Conservation (phyloP, 2,329 filamentous ascomycete genomes). For the Pseudocercospora crystallina region DNA sequence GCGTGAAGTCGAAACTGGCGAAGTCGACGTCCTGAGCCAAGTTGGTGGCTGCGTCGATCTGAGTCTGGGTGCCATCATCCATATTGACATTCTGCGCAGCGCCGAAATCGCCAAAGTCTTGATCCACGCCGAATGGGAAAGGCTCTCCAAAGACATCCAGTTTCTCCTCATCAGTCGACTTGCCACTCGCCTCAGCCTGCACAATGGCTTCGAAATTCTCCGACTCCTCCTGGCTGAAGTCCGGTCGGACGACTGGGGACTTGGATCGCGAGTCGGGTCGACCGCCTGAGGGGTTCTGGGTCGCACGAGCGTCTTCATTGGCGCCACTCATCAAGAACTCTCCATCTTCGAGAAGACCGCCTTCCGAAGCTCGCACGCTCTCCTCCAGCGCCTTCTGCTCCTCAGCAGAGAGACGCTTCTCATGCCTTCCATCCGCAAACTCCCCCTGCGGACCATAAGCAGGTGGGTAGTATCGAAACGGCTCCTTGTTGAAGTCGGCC, state of each 20-base stretch:
- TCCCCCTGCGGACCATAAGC: conserved; percentile 11
- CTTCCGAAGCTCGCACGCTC: too few relatives aligned
- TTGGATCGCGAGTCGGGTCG: neutral
- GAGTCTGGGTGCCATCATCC: neutral
- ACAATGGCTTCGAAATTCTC: conserved; percentile 8
- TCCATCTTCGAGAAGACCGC: too few relatives aligned
- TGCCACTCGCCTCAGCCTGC: neutral
- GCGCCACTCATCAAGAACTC: neutral
- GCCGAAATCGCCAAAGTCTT: neutral
- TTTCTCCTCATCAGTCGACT: conserved; percentile 2
- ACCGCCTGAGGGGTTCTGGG: too few relatives aligned
- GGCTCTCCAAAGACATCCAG: conserved; percentile 10
- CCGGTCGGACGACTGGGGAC: neutral
- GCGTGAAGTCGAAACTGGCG: neutral
- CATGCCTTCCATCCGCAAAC: too few relatives aligned
- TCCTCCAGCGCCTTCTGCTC: too few relatives aligned
- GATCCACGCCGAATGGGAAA: conserved; percentile 10
- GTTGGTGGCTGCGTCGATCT: neutral
- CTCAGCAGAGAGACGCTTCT: too few relatives aligned
- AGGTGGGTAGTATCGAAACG: conserved; percentile 19
- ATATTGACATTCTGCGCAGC: neutral
- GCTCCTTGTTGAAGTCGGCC: conserved; percentile 3
- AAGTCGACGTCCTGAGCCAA: neutral
- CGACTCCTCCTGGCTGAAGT: conserved; percentile 12
- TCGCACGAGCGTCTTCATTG: neutral